Percentiles rank a stretch among this genome's conserved stretches.
These are phyloP conservation scores for Gossypium arboreum DNA, from an alignment of 345 rosid genomes.

Conservation along the genomic window DNA sequence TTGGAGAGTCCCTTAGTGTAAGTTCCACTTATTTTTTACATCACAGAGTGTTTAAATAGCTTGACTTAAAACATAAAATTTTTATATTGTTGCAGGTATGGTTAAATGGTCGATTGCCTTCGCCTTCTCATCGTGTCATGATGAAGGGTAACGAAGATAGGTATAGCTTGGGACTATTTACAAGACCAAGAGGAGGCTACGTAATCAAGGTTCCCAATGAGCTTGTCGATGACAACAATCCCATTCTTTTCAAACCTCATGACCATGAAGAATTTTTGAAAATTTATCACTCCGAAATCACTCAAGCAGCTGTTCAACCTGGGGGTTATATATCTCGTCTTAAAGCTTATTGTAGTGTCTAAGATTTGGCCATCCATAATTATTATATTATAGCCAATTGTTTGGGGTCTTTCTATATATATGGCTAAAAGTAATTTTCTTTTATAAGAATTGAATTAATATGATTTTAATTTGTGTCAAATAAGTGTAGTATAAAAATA, in stretches of 20 bases:
- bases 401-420: background rate
- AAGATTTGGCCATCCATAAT: background rate
- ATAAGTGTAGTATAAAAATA: too few species aligned
- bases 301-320: constrained; percentile 30
- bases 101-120: constrained; percentile 9
- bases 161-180: background rate
- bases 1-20: constrained; percentile 28
- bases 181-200: background rate
- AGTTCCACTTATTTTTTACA: background rate
- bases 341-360: constrained; percentile 44
- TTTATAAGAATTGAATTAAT: too few species aligned
- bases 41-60: too few species aligned
- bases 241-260: too few species aligned
- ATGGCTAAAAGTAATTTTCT: too few species aligned
- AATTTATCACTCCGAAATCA: constrained; percentile 40
- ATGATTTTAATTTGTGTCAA: too few species aligned
- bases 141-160: constrained; percentile 16
- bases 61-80: background rate
- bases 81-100: background rate
- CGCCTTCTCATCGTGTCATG: constrained; percentile 16
- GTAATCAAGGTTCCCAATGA: constrained; percentile 16
- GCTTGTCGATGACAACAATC: constrained; percentile 19
- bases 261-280: background rate
- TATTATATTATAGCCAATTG: background rate
- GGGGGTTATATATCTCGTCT: constrained; percentile 20